Base-by-base conservation (phyloP, 106 monocot genomes). In the Posidonia australis region DNA sequence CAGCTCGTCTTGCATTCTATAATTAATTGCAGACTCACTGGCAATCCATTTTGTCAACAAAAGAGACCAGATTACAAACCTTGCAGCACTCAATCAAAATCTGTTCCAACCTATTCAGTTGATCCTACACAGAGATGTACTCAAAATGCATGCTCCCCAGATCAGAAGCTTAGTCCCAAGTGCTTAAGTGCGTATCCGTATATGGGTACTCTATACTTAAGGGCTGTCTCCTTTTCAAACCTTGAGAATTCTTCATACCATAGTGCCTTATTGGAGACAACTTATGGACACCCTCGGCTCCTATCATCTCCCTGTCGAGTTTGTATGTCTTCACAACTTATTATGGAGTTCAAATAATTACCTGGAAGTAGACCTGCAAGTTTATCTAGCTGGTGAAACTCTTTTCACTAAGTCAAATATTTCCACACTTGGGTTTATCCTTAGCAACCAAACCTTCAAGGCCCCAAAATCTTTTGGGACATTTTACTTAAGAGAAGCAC, bases 111-210 rank as follows among this genome's bases (percentile, higher is more conserved):
- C n/a, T n/a, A n/a, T n/a, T n/a, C n/a, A n/a, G n/a, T n/a, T n/a
- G n/a, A n/a, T n/a, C n/a, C n/a, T n/a, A n/a, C n/a, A n/a, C n/a
- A n/a, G n/a, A n/a, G n/a, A n/a, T n/a, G n/a, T n/a, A n/a, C n/a
- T n/a, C n/a, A n/a, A n/a, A n/a, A n/a, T n/a, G n/a, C n/a, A n/a
- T n/a, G n/a, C n/a, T n/a, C n/a, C n/a, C n/a, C n/a, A n/a, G n/a
- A n/a, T n/a, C n/a, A n/a, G n/a, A n/a, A n/a, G 21, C 49, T 77
- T 7, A 89, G 85, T 60, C 78, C 82, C 24, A 78, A 58, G 5
- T 85, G 89, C 62, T 58, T 19, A 6, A 85, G 89, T 49, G 74
- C 80, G 5, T 79, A 66, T 63, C 89, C 89, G 19, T 90, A 78
- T 51, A 53, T 26, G n/a, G 89, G 89, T 5, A 85, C 80, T 55